Evolutionary conservation across 2,329 filamentous ascomycete genomes (phyloP).

Genomic region (Talaromyces sp.): DNA sequence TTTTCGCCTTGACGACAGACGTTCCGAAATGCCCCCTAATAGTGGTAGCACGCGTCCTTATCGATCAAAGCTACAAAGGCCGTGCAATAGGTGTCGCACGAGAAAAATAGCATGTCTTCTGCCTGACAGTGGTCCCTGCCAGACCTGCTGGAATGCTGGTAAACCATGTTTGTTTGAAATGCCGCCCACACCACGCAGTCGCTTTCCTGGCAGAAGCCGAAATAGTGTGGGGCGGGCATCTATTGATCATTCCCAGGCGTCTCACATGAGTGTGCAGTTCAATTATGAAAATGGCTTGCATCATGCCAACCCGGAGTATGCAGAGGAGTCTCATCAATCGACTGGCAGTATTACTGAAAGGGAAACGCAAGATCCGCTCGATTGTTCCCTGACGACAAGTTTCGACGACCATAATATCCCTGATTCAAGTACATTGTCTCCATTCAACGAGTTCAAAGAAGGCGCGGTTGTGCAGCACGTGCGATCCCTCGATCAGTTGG

Average conservation of each 20-base stretch:
- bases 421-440: neutral
- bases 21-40: neutral
- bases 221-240: constrained; percentile 3
- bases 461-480: constrained; percentile 16
- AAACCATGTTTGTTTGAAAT: constrained; percentile 5
- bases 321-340: neutral
- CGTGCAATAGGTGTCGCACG: constrained; percentile 27
- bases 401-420: neutral
- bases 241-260: neutral
- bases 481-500: constrained; percentile 23
- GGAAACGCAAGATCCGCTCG: neutral
- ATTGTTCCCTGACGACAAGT: neutral
- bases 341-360: neutral
- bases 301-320: neutral
- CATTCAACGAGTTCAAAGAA: neutral
- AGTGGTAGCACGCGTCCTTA: constrained; percentile 18
- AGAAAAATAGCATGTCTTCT: constrained; percentile 24
- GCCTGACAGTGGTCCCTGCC: constrained; percentile 22
- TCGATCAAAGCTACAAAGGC: constrained; percentile 27
- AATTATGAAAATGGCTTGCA: neutral
- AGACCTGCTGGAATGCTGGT: constrained; percentile 16
- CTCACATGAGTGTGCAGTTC: neutral
- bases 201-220: constrained; percentile 19
- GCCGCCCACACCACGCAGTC: constrained; percentile 4
- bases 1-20: neutral